These are phyloP conservation scores for Penicillium daleae DNA, from an alignment of 495 filamentous ascomycete species.

Conservation along the genomic window DNA sequence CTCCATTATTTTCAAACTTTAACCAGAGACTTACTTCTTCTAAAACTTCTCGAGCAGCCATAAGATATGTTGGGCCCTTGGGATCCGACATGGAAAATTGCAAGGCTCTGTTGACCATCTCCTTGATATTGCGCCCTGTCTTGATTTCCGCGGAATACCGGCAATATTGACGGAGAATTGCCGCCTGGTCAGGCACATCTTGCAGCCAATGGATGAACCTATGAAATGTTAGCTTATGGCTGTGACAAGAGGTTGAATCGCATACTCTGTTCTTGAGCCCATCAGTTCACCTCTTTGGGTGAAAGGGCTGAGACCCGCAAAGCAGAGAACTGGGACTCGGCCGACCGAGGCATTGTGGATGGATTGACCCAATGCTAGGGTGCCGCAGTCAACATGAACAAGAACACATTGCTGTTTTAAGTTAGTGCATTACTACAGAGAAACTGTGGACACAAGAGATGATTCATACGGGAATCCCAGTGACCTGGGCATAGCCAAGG, in stretches of 20 bases:
- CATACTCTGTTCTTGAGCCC: conserved; percentile 81
- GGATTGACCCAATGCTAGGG: conserved; percentile 83
- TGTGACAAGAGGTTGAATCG: neutral
- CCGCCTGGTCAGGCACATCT: conserved; percentile 87
- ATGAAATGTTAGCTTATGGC: neutral
- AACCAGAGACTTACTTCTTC: conserved; percentile 76
- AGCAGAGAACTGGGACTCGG: conserved; percentile 80
- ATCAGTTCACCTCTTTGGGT: conserved; percentile 85
- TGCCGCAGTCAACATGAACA: conserved; percentile 91
- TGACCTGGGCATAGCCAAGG: conserved; percentile 84
- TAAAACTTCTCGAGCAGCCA: conserved; percentile 81
- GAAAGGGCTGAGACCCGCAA: conserved; percentile 83
- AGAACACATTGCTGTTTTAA: conserved; percentile 70
- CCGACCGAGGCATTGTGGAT: conserved; percentile 85
- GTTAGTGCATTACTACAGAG: neutral
- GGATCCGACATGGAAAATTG: conserved; percentile 80
- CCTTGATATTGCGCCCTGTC: conserved; percentile 85
- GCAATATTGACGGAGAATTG: conserved; percentile 87
- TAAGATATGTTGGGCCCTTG: conserved; percentile 80
- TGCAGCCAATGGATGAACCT: conserved; percentile 85
- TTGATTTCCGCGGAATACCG: conserved; percentile 85
- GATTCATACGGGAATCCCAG: conserved; percentile 58
- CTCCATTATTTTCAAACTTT: too few relatives aligned
- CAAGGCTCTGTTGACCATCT: conserved; percentile 85
- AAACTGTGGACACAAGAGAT: neutral